Base-by-base conservation (phyloP, 495 filamentous ascomycete species). In the Hypoxylon trugodes region DNA sequence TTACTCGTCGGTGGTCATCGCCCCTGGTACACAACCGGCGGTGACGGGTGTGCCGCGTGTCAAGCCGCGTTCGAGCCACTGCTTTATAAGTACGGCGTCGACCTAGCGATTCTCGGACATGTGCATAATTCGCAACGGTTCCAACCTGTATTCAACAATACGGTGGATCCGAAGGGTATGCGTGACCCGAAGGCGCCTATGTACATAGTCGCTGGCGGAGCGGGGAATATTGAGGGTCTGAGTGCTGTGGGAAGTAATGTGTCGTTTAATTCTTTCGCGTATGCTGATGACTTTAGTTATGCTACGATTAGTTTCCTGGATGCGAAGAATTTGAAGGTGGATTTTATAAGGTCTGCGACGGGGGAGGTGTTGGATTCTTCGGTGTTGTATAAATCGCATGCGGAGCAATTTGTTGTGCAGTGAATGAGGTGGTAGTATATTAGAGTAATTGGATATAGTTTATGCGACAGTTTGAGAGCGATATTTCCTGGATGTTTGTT, bases 91-190 rank as follows among this genome's bases (percentile, higher is more conserved):
- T 86, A 87, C 67, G 83, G 83, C 6, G 85, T 89, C 15, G 86
- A 89, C 59, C 69, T 89, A 6, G 84, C 74, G 24, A 78, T 87
- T 6, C 84, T 84, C 69, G 86, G 86, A 1, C 86, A 89, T 65
- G 81, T 83, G 15, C 86, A 89, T 59, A 84, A 83, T 68, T 82
- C 81, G 26, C 79, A 87, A 65, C 71, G 77, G 7, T 73, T 74
- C 47, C 43, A 59, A 50, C 77, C 78, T 12, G 68, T 73, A 0
- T 66, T 66, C 53, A 71, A 87, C 41, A 70, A 69, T 22, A 76
- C 67, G 0, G 78, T 75, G 0, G 77, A 81, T 47, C 64, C 76
- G 13, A 79, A 78, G 0, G 82, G 81, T 0, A 69, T 86, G 73
- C 53, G 79, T 1, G 74, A 87, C 41, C 84, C 84, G 12, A 72